Evolutionary conservation across 2,329 filamentous ascomycete genomes (phyloP).

Genomic region (Penicillium sp.): DNA sequence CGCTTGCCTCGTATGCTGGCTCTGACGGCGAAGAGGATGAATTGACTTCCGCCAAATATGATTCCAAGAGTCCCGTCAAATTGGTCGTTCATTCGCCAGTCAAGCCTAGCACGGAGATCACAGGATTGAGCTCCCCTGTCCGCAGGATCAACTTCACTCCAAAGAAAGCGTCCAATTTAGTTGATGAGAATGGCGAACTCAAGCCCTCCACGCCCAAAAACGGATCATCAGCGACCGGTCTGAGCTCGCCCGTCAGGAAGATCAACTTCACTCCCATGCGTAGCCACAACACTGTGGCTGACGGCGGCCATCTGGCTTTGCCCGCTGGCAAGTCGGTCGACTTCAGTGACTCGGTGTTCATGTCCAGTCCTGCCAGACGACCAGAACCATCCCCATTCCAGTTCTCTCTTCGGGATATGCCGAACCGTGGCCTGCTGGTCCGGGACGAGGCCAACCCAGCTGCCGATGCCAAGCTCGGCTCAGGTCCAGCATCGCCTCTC

Average conservation of each 20-base stretch:
- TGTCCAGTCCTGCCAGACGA: constrained; percentile 49
- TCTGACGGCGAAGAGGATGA: constrained; percentile 50
- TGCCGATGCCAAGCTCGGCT: constrained; percentile 29
- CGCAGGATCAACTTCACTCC: constrained; percentile 37
- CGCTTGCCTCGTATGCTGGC: constrained; percentile 37
- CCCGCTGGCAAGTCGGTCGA: constrained; percentile 32
- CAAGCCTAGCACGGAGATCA: constrained; percentile 32
- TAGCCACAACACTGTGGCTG: constrained; percentile 16
- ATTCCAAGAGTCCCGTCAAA: constrained; percentile 27
- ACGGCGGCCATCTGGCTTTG: constrained; percentile 28
- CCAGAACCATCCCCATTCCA: constrained; percentile 49
- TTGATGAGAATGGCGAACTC: constrained; percentile 39
- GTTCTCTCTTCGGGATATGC: constrained; percentile 45
- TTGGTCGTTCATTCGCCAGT: constrained; percentile 38
- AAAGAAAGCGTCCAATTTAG: constrained; percentile 25
- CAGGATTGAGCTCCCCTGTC: constrained; percentile 38
- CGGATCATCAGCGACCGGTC: constrained; percentile 23
- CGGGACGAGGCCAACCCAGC: constrained; percentile 23
- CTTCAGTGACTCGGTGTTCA: constrained; percentile 37
- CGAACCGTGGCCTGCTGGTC: constrained; percentile 37
- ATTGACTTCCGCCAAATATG: constrained; percentile 40
- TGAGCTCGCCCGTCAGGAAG: constrained; percentile 41
- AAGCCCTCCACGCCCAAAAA: constrained; percentile 27
- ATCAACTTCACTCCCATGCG: constrained; percentile 38
- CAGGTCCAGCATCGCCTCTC: constrained; percentile 41